These are phyloP conservation scores for Malus orientalis DNA, from an alignment of 306 rosid species.

Conservation along the genomic window DNA sequence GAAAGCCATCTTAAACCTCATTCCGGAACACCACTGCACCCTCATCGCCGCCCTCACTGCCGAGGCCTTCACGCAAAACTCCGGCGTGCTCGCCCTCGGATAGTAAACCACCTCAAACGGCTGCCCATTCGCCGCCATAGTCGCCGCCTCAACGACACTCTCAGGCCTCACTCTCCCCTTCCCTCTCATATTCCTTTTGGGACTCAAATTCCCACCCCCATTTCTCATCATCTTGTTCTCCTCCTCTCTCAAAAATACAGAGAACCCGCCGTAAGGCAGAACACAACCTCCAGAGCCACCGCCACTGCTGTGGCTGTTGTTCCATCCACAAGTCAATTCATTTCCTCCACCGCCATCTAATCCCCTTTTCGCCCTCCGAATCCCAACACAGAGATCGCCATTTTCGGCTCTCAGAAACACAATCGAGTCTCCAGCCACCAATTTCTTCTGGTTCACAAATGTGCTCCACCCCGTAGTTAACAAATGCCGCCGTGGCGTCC, in stretches of 20 bases:
- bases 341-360: slow-evolving; percentile 37
- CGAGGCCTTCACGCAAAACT: slow-evolving; percentile 70
- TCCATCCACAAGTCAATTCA: slow-evolving; percentile 60
- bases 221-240: slow-evolving; percentile 43
- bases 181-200: slow-evolving; percentile 25
- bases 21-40: slow-evolving; percentile 79
- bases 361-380: slow-evolving; percentile 73
- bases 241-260: slow-evolving; percentile 52
- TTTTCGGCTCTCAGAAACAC: slow-evolving; percentile 75
- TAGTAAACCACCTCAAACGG: slow-evolving; percentile 72
- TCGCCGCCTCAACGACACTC: slow-evolving; percentile 62
- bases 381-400: slow-evolving; percentile 79
- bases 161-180: slow-evolving; percentile 55
- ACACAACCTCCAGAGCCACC: slow-evolving; percentile 25
- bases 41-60: slow-evolving; percentile 72
- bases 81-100: slow-evolving; percentile 82
- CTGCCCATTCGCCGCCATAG: slow-evolving; percentile 53
- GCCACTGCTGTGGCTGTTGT: slow-evolving; percentile 31
- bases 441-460: slow-evolving; percentile 93
- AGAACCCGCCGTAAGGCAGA: slow-evolving; percentile 49
- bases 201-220: slow-evolving; percentile 37
- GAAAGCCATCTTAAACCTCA: slow-evolving; percentile 99
- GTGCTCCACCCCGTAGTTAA: slow-evolving; percentile 95
- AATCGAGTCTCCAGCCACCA: slow-evolving; percentile 90
- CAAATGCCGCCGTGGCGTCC: slow-evolving; percentile 90